Percentiles rank a stretch among this genome's conserved stretches.
Evolutionary conservation across 352 stramenopile species (phyloP).

Genomic region (Aphanomyces astaci): DNA sequence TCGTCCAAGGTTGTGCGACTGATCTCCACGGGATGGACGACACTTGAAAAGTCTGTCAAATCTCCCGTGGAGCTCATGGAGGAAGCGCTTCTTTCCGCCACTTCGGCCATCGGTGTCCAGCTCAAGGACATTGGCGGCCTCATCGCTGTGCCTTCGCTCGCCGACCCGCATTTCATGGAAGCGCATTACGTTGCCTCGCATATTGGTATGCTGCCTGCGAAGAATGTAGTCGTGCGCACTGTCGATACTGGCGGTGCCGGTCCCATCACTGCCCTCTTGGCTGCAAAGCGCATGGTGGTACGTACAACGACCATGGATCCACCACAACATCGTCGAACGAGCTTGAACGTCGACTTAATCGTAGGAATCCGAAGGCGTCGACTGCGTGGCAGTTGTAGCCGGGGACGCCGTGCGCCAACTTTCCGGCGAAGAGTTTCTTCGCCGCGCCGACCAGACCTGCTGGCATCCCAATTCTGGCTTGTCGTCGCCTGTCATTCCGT

Average conservation of each 20-base stretch:
- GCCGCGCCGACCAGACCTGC: constrained; percentile 28
- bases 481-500: constrained; percentile 25
- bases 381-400: constrained; percentile 35
- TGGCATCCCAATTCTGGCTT: neutral
- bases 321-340: too few relatives aligned
- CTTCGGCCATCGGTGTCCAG: constrained; percentile 1
- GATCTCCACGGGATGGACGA: constrained; percentile 21
- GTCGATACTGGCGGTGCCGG: constrained; percentile 38
- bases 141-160: constrained; percentile 32
- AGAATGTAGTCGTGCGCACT: constrained; percentile 27
- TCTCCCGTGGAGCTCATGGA: constrained; percentile 21
- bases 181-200: constrained; percentile 36
- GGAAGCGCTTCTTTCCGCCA: constrained; percentile 12
- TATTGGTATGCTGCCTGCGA: constrained; percentile 28
- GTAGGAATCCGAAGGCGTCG: constrained; percentile 29
- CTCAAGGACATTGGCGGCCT: constrained; percentile 32
- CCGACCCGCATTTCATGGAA: constrained; percentile 37
- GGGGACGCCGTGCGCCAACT: constrained; percentile 32
- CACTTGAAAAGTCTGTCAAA: constrained; percentile 13
- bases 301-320: neutral
- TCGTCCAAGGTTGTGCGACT: constrained; percentile 19
- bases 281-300: constrained; percentile 34
- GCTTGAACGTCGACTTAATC: too few relatives aligned
- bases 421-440: constrained; percentile 28
- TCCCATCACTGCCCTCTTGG: constrained; percentile 34